Evolutionary conservation across 2,329 filamentous ascomycete genomes (phyloP), one percentile per base, ranked within the genome.

Genomic region (Paraconiothyrium sp.): DNA sequence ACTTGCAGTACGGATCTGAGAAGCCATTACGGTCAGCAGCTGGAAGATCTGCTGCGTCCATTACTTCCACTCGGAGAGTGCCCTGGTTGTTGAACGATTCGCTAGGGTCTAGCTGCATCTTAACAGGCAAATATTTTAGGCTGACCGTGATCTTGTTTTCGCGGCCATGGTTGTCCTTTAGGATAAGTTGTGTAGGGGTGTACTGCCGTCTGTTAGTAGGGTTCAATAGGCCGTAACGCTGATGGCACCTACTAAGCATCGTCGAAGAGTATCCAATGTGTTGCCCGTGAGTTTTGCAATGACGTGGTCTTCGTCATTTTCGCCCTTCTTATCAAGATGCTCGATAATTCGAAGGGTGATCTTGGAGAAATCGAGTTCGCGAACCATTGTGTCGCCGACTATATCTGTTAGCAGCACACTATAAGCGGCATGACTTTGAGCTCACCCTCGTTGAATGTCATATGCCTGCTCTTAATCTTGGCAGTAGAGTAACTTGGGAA

Each of bases 11-110:
- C 4, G 95, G 95, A 74, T 99, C 95, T 72, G 93, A 97, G 85
- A 91, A 98, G 69, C 95, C 95, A 75, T 99, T 99, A 37, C 93
- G 90, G 74, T 99, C 95, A 32, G 94, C 94, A 1, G 95, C 90
- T 8, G 95, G 95, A n/a, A 99, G 86, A 62, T 97, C 90, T 9
- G 87, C 83, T 20, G 90, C 95, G 77, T 97, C 93, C 41, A 98
- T 83, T 20, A 99, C 86, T 72, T 98, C 93, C n/a, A 99, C 92
- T 22, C 94, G 92, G 24, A 99, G 89, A 61, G 89, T 94, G 62
- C 95, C 95, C 88, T 97, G 97, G 80, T 99, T 99, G 87, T 97
- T 98, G 84, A 99, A 97, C 74, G 93, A 97, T 80, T 99, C 95
- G 72, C 90, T 93, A 0, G 95, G 92, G 73, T 99, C 93, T 52